A percentile compares a stretch with the other conserved stretches of the same genome.
These are phyloP conservation scores for Dissoconium aciculare DNA, from an alignment of 2,329 filamentous ascomycete genomes.

Conservation along the genomic window DNA sequence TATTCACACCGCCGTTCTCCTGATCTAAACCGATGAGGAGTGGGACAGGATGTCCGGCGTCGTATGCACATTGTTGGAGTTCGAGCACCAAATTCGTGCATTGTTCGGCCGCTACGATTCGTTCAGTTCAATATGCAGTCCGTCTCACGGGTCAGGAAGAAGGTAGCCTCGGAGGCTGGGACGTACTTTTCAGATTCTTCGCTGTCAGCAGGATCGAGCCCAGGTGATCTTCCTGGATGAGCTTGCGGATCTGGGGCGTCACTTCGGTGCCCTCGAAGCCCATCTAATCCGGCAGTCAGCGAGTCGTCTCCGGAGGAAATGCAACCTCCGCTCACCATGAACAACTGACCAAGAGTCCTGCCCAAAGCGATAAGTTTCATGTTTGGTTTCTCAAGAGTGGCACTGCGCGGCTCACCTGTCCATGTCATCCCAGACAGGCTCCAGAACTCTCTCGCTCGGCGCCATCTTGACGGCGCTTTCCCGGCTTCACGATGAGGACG, in stretches of 20 bases:
- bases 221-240: slow-evolving; percentile 73
- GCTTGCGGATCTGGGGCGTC: slow-evolving; percentile 63
- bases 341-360: slow-evolving; percentile 32
- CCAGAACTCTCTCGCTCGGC: slow-evolving; percentile 29
- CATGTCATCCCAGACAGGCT: slow-evolving; percentile 53
- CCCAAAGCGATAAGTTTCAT: slow-evolving; percentile 21
- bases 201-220: slow-evolving; percentile 75
- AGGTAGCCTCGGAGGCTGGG: too few relatives aligned
- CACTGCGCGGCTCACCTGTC: slow-evolving; percentile 47
- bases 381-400: not conserved
- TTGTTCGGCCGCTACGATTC: slow-evolving; percentile 72
- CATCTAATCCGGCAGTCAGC: slow-evolving; percentile 42
- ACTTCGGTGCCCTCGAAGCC: slow-evolving; percentile 75
- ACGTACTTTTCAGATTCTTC: slow-evolving; percentile 69
- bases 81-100: slow-evolving; percentile 79
- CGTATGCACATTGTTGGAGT: slow-evolving; percentile 77
- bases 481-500: too few relatives aligned
- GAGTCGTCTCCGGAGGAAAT: slow-evolving; percentile 2
- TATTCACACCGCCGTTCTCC: slow-evolving; percentile 96
- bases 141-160: too few relatives aligned
- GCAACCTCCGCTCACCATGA: slow-evolving; percentile 18
- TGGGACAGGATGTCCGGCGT: slow-evolving; percentile 79
- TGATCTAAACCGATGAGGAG: slow-evolving; percentile 86
- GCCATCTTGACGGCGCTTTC: slow-evolving; percentile 40
- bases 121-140: slow-evolving; percentile 6